phyloP scores from a whole-genome alignment of 148 eudicot genomes.

The Limonium bicolor region DNA sequence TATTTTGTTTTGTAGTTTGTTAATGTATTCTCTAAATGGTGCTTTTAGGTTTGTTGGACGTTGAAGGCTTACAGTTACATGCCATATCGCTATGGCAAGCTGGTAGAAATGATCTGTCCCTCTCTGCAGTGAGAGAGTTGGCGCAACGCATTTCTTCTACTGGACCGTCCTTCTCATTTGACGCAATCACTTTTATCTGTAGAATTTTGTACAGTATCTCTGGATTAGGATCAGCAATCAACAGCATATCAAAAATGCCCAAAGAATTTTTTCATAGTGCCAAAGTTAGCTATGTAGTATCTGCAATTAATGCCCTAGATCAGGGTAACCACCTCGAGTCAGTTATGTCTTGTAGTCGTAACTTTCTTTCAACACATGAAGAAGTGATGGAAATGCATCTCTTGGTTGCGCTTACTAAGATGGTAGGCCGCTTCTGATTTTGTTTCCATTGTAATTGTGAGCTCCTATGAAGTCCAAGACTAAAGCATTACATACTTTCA shows the following conservation, averaged over 20 bases:
- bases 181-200: conserved; percentile 45
- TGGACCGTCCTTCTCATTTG: conserved; percentile 34
- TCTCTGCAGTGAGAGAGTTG: conserved; percentile 41
- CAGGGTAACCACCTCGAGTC: conserved; percentile 37
- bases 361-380: conserved; percentile 33
- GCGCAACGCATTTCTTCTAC: conserved; percentile 29
- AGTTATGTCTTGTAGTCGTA: conserved; percentile 57
- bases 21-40: neutral
- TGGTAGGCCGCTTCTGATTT: conserved; percentile 39
- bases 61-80: conserved; percentile 67
- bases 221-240: conserved; percentile 45
- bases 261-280: conserved; percentile 47
- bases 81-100: conserved; percentile 63
- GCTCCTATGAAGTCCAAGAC: too few relatives aligned
- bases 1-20: neutral
- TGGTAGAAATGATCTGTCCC: conserved; percentile 54
- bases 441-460: neutral
- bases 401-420: conserved; percentile 54
- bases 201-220: conserved; percentile 47
- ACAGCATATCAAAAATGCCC: conserved; percentile 57
- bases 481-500: too few relatives aligned
- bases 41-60: conserved; percentile 59
- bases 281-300: conserved; percentile 63
- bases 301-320: conserved; percentile 74
- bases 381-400: conserved; percentile 63